Conservation (phyloP, 768 basidiomycete species). For the Kondoa subrosea region DNA sequence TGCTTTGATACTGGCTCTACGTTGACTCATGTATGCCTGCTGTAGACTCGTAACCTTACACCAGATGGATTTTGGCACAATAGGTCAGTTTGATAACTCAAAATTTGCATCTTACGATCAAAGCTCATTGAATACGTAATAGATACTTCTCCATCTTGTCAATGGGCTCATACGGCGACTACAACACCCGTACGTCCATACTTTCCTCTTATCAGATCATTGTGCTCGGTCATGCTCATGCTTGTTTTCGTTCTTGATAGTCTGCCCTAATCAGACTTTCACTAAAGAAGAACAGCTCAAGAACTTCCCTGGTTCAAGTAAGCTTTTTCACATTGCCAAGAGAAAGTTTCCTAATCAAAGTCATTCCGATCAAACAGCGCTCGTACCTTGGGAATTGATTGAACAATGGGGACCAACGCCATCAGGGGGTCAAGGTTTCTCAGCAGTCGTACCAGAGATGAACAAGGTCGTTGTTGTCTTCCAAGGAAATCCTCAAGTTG, state of each 20-base stretch:
- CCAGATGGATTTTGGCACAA: too few relatives aligned
- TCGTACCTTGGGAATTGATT: neutral
- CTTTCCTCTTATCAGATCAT: too few relatives aligned
- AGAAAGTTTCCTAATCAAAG: neutral
- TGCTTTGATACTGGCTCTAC: too few relatives aligned
- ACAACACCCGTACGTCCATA: too few relatives aligned
- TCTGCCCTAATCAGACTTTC: constrained; percentile 13
- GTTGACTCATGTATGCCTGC: too few relatives aligned
- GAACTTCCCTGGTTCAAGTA: constrained; percentile 11
- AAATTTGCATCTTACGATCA: too few relatives aligned
- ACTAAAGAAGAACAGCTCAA: neutral
- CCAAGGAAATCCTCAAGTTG: constrained; percentile 16
- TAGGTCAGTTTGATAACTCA: too few relatives aligned
- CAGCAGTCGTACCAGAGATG: constrained; percentile 22
- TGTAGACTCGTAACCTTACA: too few relatives aligned
- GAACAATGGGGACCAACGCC: neutral
- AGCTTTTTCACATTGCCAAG: constrained; percentile 3
- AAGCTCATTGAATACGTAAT: too few relatives aligned
- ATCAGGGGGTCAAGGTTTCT: constrained; percentile 11
- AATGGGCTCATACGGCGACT: constrained; percentile 4
- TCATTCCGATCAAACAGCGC: neutral
- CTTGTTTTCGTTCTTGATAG: constrained; percentile 16
- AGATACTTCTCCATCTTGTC: neutral
- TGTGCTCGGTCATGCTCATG: too few relatives aligned
- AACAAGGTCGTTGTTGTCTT: constrained; percentile 14